These are phyloP conservation scores for Fraxinus excelsior DNA, from an alignment of 257 asterid genomes.

Conservation along the genomic window DNA sequence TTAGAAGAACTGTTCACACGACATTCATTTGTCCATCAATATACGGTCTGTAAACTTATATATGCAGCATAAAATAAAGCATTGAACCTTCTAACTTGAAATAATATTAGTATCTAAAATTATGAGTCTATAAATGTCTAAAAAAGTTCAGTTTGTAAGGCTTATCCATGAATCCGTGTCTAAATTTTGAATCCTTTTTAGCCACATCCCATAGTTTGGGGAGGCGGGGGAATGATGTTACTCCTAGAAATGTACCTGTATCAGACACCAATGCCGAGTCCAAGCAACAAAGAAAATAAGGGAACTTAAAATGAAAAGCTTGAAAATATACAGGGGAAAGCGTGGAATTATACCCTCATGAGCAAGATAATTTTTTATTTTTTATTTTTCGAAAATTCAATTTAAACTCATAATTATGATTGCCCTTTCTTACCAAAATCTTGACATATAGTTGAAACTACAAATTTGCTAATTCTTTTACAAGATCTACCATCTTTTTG, in stretches of 20 bases:
- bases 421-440: neutral
- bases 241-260: neutral
- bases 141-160: neutral
- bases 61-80: neutral
- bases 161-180: neutral
- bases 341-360: neutral
- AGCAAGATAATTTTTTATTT: neutral
- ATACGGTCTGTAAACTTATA: neutral
- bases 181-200: neutral
- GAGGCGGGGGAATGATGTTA: neutral
- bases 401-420: too few relatives aligned
- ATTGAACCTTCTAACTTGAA: neutral
- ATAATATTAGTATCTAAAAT: neutral
- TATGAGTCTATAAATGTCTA: neutral
- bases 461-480: neutral
- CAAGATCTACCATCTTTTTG: neutral
- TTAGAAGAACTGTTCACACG: constrained; percentile 31
- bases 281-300: constrained; percentile 5
- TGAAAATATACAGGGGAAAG: neutral
- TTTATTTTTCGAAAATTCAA: neutral
- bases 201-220: neutral
- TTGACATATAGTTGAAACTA: neutral
- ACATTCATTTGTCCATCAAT: constrained; percentile 21
- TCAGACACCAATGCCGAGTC: neutral
- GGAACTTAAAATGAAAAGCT: neutral